Conservation (phyloP, 441 rosid genomes). For the Populus trichocarpa region DNA sequence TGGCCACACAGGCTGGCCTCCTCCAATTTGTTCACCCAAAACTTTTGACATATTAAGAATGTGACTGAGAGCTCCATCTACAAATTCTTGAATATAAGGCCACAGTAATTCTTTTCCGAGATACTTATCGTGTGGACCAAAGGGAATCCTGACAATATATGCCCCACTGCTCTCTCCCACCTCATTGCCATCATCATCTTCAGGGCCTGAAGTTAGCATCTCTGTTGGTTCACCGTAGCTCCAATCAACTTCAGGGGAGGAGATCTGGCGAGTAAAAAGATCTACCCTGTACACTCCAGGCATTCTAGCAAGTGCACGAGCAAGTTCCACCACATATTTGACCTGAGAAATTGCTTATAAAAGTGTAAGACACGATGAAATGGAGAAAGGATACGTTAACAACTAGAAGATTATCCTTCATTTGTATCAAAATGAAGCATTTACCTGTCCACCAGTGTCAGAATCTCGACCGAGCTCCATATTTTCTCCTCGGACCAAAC, state of each 20-base stretch:
- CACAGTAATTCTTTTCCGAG: slow-evolving; percentile 81
- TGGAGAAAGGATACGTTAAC: neutral
- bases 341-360: slow-evolving; percentile 43
- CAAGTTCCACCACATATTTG: slow-evolving; percentile 96
- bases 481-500: slow-evolving; percentile 91
- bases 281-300: slow-evolving; percentile 98
- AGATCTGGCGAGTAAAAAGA: slow-evolving; percentile 86
- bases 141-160: slow-evolving; percentile 87
- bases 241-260: slow-evolving; percentile 91
- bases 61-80: slow-evolving; percentile 92
- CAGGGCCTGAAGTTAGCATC: slow-evolving; percentile 69
- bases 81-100: slow-evolving; percentile 94
- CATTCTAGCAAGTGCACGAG: slow-evolving; percentile 91
- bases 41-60: slow-evolving; percentile 93
- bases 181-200: slow-evolving; percentile 59
- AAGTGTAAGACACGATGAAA: neutral
- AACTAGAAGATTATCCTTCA: neutral
- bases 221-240: slow-evolving; percentile 97
- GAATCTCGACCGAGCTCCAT: slow-evolving; percentile 99
- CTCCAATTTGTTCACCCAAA: slow-evolving; percentile 80
- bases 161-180: slow-evolving; percentile 97
- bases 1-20: slow-evolving; percentile 90
- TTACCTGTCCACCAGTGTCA: slow-evolving; percentile 98
- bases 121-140: slow-evolving; percentile 86
- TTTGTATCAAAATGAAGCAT: neutral